Evolutionary conservation across 208 protist genomes (phyloP), one percentile per base, ranked within the genome.

Genomic region (Wallacemonas rigidus): DNA sequence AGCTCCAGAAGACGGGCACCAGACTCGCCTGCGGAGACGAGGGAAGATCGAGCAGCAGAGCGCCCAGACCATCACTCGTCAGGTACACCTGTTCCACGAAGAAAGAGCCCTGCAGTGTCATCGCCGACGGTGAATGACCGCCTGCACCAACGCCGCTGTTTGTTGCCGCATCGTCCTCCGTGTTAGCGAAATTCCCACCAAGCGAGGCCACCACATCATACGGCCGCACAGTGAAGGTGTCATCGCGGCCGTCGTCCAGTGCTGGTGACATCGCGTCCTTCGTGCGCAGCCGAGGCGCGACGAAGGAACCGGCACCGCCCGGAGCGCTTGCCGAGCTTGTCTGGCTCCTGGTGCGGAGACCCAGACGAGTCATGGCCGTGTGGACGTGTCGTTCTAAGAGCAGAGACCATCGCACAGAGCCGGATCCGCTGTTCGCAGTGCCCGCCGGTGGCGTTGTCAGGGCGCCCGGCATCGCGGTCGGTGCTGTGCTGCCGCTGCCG

Each of bases 21-120:
- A 56, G 44, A 50, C 43, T 47, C 62, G 3, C 26, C n/a, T 47
- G 41, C 67, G 40, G 3, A 26, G 57, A 40, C 48, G 6, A 39
- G 14, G 35, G 17, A 7, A 14, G 7, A 0, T 38, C 41, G 7
- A 38, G 55, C 63, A 70, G 41, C 47, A 12, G 45, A 44, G 14
- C 38, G 1, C 39, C 54, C 3, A 68, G 35, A 38, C 82, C 81
- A 73, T 75, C 81, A 2, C 62, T 50, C 36, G 78, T 70, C 43
- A 93, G 41, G 15, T 67, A 58, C 48, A 83, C 80, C 62, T 87
- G 79, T 35, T 80, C 75, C 35, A 88, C 64, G 67, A 74, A 88
- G 71, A 83, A 84, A 41, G 79, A 65, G 2, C 86, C 83, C 44
- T 80, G 75, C 43, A 91, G 71, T 12, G 70, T 74, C 43, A 84